Evolutionary conservation across 1,139 yeast genomes (phyloP), one percentile per base, ranked within the genome.

Genomic region (Saccharomyces hybrid): DNA sequence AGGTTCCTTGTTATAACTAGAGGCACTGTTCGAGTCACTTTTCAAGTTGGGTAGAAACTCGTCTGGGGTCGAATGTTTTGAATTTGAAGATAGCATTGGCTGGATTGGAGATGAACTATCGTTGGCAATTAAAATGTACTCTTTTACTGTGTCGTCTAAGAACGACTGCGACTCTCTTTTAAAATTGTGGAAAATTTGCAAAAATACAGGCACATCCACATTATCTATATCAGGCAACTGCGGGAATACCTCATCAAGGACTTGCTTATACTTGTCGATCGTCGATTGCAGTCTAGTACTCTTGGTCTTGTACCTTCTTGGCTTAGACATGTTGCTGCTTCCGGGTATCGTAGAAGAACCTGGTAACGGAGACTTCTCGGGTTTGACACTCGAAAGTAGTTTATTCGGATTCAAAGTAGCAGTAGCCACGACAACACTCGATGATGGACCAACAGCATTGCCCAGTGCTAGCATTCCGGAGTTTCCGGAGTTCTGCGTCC

Each of bases 401-500:
- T 28, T 8, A 44, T 29, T 38, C 13, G 29, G 25, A 14, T 25
- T 48, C 6, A 44, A 50, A 14, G 31, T 27, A 25, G 42, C 26
- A 4, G 44, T 8, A 7, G 42, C 44, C 23, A 27, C 47, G 9
- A 42, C 26, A 23, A 7, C 27, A 20, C 34, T 47, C 9, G 23
- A 47, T 16, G 28, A 20, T 14, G 34, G 49, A 20, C 27, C 27
- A 26, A 5, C 32, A 20, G 27, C 14, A 16, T 27, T 1, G 25
- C 27, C 16, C 4, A 20, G 16, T n/a, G 49, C 9, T 31, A 38
- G 34, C 34, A 23, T 13, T 23, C 28, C 25, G 48, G 14, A 46
- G n/a, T 7, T 51, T 27, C 14, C 48, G 41, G 14, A 44, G 27
- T 38, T 25, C 51, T 53, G 51, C 63, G 82, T 80, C 53, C 93